These are phyloP conservation scores for Posidonia australis DNA, from an alignment of 106 monocot species.

Conservation along the genomic window DNA sequence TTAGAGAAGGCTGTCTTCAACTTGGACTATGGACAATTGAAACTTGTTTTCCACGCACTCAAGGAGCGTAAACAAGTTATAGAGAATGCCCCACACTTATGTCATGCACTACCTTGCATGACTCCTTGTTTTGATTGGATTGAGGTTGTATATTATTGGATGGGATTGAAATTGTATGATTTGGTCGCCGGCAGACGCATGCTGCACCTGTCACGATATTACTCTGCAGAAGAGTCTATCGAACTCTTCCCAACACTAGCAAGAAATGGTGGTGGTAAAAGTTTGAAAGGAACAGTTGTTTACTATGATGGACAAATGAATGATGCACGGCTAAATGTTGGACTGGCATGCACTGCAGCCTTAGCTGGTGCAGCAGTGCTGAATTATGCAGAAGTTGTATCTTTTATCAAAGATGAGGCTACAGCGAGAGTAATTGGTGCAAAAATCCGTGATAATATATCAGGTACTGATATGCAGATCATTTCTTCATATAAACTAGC, in stretches of 20 bases:
- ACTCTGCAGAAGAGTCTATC: slow-evolving; percentile 76
- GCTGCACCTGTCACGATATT: slow-evolving; percentile 92
- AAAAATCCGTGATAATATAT: slow-evolving; percentile 59
- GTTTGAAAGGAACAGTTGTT: slow-evolving; percentile 91
- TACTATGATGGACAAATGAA: slow-evolving; percentile 99
- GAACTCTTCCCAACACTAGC: slow-evolving; percentile 95
- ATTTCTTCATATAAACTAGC: no score
- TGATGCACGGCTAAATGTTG: slow-evolving; percentile 90
- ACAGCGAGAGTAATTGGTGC: slow-evolving; percentile 73
- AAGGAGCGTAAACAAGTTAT: slow-evolving; percentile 93
- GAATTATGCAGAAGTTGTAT: slow-evolving; percentile 91
- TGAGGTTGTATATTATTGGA: slow-evolving; percentile 83
- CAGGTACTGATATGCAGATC: slow-evolving; percentile 49
- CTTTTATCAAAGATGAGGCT: slow-evolving; percentile 66
- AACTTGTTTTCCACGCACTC: slow-evolving; percentile 97
- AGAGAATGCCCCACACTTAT: slow-evolving; percentile 91
- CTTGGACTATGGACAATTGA: slow-evolving; percentile 92
- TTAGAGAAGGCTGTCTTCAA: slow-evolving; percentile 96
- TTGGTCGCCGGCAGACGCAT: slow-evolving; percentile 81
- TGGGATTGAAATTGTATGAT: slow-evolving; percentile 85
- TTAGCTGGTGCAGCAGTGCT: slow-evolving; percentile 75
- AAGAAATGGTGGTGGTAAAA: slow-evolving; percentile 50
- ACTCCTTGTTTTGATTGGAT: slow-evolving; percentile 98
- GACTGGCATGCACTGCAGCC: slow-evolving; percentile 89
- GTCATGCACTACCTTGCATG: slow-evolving; percentile 95